Evolutionary conservation across 2,329 filamentous ascomycete species (phyloP), one percentile per base, ranked within the genome.

Genomic region (Penicillium sp.): DNA sequence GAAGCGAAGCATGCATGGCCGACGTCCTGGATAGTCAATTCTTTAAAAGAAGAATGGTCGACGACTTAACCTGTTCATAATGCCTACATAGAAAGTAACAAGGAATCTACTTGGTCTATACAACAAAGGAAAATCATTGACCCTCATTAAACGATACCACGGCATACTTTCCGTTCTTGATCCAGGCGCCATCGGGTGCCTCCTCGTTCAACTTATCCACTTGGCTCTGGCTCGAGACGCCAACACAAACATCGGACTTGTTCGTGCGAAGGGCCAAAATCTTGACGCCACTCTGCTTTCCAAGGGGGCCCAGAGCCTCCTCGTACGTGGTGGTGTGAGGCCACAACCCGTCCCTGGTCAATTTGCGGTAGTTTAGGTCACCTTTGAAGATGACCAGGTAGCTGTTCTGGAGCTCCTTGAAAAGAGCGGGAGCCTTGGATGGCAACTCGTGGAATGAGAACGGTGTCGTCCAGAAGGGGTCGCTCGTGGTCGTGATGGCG

Each of bases 311-410:
- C 6, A 60, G 32, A 10, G 56, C 57, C 13, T 56, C 46, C 24
- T 46, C 37, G 44, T 50, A 60, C 9, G 56, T 38, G 11, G 52
- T 57, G 37, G 40, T 51, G 18, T 52, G 44, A 14, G 50, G 46
- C 56, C 56, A 60, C 29, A 49, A 11, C n/a, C 50, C 56, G 48
- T 60, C 56, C 20, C 50, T 49, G 16, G 47, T 52, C 27, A 60
- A 36, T 46, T 59, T 60, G 37, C 56, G 40, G 40, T 60, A 60
- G 39, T 60, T 57, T n/a, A 60, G 46, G 47, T 60, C 57, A 3
- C 56, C 56, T 31, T 60, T 59, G 39, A 52, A 57, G 28, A 60
- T 48, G 32, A 57, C 53, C 8, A 59, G 42, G 23, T 55, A 52
- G 23, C 51, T 52, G 20, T 44, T 44, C 28, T 48, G 50, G 14